Evolutionary conservation across 2,329 filamentous ascomycete species (phyloP).

Genomic region (Chalaropsis ovoidea): DNA sequence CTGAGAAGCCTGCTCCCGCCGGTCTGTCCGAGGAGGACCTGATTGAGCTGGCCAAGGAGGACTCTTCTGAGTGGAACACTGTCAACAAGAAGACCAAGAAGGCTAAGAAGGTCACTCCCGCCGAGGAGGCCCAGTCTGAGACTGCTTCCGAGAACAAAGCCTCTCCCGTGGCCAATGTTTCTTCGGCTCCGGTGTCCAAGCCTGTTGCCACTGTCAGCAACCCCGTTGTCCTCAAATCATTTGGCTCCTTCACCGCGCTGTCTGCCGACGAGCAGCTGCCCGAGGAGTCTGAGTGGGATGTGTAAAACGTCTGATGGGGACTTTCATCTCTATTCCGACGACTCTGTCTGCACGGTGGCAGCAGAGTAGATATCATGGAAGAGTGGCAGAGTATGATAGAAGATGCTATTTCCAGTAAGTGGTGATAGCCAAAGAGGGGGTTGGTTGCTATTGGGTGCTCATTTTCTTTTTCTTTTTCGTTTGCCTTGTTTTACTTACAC

Average conservation of each 20-base stretch:
- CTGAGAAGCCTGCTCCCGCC: constrained; percentile 34
- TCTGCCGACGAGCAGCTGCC: constrained; percentile 37
- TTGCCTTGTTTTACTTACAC: constrained; percentile 12
- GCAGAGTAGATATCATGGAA: constrained; percentile 2
- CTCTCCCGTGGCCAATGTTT: constrained; percentile 27
- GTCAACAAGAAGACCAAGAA: constrained; percentile 40
- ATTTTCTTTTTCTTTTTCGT: not conserved
- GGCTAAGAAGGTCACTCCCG: constrained; percentile 32
- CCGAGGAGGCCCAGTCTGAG: constrained; percentile 25
- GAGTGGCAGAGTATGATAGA: constrained; percentile 3
- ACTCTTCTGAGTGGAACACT: constrained; percentile 50
- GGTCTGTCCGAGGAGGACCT: constrained; percentile 53
- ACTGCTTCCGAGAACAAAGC: constrained; percentile 26
- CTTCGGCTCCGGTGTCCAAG: constrained; percentile 29
- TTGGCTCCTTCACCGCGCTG: constrained; percentile 44
- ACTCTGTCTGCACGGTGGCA: not conserved
- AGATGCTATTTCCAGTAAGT: constrained; percentile 3
- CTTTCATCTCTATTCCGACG: not conserved
- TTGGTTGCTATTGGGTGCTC: not conserved
- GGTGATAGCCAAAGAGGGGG: constrained; percentile 7
- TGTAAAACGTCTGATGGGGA: constrained; percentile 32
- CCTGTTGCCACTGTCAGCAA: constrained; percentile 27
- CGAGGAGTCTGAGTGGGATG: constrained; percentile 44
- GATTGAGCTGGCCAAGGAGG: constrained; percentile 45
- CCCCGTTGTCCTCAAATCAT: constrained; percentile 30